Evolutionary conservation across 1,284 basidiomycete species (phyloP).

Genomic region (Leccinum subspadiceum): DNA sequence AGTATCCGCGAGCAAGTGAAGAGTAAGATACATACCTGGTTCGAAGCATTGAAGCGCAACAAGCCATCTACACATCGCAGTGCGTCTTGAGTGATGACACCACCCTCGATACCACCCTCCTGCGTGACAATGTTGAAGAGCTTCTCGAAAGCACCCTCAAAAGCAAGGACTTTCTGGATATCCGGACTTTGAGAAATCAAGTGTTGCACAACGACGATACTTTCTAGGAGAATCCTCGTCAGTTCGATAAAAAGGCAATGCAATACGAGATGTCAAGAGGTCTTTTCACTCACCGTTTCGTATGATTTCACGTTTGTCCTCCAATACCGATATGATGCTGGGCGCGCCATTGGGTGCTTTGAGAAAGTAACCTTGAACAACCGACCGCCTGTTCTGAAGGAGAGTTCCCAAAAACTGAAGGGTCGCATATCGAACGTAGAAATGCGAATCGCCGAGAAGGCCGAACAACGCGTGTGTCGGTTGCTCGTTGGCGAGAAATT

Average conservation of each 20-base stretch:
- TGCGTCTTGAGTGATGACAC: slow-evolving; percentile 84
- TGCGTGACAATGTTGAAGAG: slow-evolving; percentile 85
- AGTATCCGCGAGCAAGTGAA: slow-evolving; percentile 5
- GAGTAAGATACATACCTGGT: slow-evolving; percentile 64
- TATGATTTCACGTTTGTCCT: slow-evolving; percentile 82
- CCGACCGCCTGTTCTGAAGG: slow-evolving; percentile 74
- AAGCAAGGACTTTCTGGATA: slow-evolving; percentile 96
- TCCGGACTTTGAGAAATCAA: slow-evolving; percentile 87
- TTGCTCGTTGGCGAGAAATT: slow-evolving; percentile 67
- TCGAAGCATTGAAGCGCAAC: slow-evolving; percentile 90
- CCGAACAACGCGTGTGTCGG: slow-evolving; percentile 76
- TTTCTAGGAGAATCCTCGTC: slow-evolving; percentile 51
- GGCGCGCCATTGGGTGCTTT: slow-evolving; percentile 76
- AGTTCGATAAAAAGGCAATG: slow-evolving; percentile 5
- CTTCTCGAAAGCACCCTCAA: slow-evolving; percentile 96
- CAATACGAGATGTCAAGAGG: neutral
- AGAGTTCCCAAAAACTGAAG: slow-evolving; percentile 83
- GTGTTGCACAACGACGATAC: slow-evolving; percentile 79
- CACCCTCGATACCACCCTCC: slow-evolving; percentile 92
- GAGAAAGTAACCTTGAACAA: slow-evolving; percentile 87
- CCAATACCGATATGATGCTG: slow-evolving; percentile 70
- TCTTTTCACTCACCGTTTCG: slow-evolving; percentile 61
- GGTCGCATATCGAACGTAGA: slow-evolving; percentile 87
- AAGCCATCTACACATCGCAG: slow-evolving; percentile 83
- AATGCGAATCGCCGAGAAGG: slow-evolving; percentile 72